Conservation (phyloP, 306 rosid species). For the Cyamopsis tetragonoloba region DNA sequence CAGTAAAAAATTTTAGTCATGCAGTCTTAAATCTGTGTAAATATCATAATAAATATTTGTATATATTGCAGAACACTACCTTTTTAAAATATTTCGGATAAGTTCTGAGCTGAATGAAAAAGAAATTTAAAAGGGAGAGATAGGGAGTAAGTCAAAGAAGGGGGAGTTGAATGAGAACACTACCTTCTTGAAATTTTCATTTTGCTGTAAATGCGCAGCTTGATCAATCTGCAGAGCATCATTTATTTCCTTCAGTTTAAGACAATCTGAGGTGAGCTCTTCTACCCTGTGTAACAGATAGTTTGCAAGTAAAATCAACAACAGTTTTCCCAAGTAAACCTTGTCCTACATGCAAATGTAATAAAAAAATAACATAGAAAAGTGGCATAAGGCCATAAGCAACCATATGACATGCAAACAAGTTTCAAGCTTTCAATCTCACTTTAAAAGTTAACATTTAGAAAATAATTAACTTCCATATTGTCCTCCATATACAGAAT, state of each 20-base stretch:
- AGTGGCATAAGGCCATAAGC: not conserved
- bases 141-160: not conserved
- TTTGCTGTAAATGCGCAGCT: conserved; percentile 52
- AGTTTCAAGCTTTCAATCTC: not conserved
- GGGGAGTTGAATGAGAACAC: not conserved
- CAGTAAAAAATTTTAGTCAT: not conserved
- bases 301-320: conserved; percentile 25
- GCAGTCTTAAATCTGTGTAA: conserved; percentile 18
- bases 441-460: conserved; percentile 3
- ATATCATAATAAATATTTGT: not conserved
- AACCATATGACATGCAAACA: not conserved
- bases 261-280: conserved; percentile 59
- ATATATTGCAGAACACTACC: conserved; percentile 15
- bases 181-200: conserved; percentile 68
- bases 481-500: not conserved
- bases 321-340: conserved; percentile 2
- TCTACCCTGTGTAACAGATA: conserved; percentile 62
- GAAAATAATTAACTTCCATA: not conserved
- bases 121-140: not conserved
- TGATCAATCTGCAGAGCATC: conserved; percentile 53
- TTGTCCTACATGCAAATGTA: not conserved
- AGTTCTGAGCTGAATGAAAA: not conserved
- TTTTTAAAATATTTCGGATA: no score
- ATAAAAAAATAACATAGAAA: not conserved
- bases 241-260: conserved; percentile 47